Conservation (phyloP, 1,284 basidiomycete genomes). For the Cryptococcus sp. region DNA sequence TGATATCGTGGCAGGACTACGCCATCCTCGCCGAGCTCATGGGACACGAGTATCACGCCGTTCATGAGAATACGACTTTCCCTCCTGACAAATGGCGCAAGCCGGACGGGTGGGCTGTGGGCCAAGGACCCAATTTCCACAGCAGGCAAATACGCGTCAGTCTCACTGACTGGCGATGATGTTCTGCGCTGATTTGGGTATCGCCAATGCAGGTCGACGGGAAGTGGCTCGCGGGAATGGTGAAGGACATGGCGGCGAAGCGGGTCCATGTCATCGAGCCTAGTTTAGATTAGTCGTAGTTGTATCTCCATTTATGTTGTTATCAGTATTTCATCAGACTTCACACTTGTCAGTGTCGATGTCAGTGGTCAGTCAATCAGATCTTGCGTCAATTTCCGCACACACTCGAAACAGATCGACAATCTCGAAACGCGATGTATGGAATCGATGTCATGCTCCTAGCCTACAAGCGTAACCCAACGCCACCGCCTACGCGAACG, state of each 20-base stretch:
- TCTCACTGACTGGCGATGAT: neutral
- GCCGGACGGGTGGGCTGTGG: conserved; percentile 17
- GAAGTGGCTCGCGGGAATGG: conserved; percentile 18
- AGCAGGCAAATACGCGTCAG: conserved; percentile 16
- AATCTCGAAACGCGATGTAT: neutral
- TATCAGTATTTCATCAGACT: neutral
- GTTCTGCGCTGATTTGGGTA: neutral
- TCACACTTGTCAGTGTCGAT: no score
- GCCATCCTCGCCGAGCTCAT: conserved; percentile 27
- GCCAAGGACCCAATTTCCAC: conserved; percentile 21
- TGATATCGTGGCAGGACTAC: conserved; percentile 16
- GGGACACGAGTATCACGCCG: conserved; percentile 29
- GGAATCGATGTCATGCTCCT: conserved; percentile 16
- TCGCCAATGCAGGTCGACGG: conserved; percentile 13
- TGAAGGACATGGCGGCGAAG: conserved; percentile 15
- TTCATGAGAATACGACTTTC: conserved; percentile 30
- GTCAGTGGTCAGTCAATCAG: no score
- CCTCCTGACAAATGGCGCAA: conserved; percentile 21
- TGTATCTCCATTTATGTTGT: neutral
- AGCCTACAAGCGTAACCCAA: conserved; percentile 6
- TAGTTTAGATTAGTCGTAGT: neutral
- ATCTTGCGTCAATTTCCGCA: no score
- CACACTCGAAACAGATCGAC: no score
- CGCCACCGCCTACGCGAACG: neutral
- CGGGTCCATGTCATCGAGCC: conserved; percentile 13